Evolutionary conservation across 176 grass and related monocot genomes (phyloP).

Genomic region (Secale cereale): DNA sequence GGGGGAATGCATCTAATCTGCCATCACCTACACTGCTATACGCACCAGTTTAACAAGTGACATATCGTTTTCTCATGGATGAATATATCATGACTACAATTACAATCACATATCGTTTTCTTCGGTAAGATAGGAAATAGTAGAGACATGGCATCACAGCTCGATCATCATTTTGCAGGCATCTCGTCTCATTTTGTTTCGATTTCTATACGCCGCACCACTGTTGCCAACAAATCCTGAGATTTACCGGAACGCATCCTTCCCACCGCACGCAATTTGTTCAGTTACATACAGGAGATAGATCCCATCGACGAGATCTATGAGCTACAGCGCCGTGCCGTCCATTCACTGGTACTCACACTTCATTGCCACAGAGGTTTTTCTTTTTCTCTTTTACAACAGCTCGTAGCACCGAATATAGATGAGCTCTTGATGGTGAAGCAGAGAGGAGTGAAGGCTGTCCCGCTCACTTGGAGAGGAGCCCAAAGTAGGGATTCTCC

Average conservation of each 20-base stretch:
- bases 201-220: neutral
- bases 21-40: neutral
- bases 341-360: neutral
- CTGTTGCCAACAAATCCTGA: neutral
- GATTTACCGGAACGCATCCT: neutral
- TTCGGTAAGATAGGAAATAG: neutral
- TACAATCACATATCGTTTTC: neutral
- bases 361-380: neutral
- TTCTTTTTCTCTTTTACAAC: too few relatives aligned
- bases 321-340: conserved; percentile 1
- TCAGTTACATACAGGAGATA: neutral
- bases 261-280: neutral
- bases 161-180: neutral
- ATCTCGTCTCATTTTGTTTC: neutral
- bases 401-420: neutral
- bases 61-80: neutral
- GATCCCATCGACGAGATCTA: conserved; percentile 5
- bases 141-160: too few relatives aligned
- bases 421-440: neutral
- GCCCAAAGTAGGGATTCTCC: conserved; percentile 75
- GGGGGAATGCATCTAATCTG: neutral
- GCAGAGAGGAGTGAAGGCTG: neutral
- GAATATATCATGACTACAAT: neutral
- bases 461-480: conserved; percentile 56
- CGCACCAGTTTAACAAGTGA: neutral